phyloP scores from a whole-genome alignment of 768 basidiomycete species.

The Astraeus odoratus region DNA sequence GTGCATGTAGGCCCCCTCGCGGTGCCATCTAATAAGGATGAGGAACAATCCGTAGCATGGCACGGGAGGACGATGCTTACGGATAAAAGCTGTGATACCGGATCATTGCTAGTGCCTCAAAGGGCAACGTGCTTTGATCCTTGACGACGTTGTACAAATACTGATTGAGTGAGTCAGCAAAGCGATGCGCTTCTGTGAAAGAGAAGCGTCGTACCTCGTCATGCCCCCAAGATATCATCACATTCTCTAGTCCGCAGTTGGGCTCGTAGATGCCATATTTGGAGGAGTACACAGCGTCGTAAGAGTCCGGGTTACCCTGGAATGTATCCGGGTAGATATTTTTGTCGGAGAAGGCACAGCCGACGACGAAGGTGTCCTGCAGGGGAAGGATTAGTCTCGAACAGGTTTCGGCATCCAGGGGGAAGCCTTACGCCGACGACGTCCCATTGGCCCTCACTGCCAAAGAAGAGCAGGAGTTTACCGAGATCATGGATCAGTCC shows the following conservation, averaged over 20 bases:
- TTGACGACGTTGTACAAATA: slow-evolving; percentile 82
- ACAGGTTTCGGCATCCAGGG: neutral
- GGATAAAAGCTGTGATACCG: slow-evolving; percentile 95
- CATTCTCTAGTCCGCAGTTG: slow-evolving; percentile 76
- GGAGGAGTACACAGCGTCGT: slow-evolving; percentile 61
- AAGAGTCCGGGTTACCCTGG: slow-evolving; percentile 59
- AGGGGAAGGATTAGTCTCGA: neutral
- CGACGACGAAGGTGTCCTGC: slow-evolving; percentile 73
- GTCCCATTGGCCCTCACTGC: slow-evolving; percentile 89
- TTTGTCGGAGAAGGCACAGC: slow-evolving; percentile 80
- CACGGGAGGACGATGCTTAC: slow-evolving; percentile 25
- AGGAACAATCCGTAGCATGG: neutral
- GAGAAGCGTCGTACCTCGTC: slow-evolving; percentile 59
- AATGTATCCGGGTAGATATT: slow-evolving; percentile 80
- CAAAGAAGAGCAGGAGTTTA: slow-evolving; percentile 79
- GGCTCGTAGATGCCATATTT: slow-evolving; percentile 71
- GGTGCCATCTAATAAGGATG: slow-evolving; percentile 58
- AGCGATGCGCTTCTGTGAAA: neutral
- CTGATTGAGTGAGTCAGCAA: slow-evolving; percentile 29
- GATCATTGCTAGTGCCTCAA: slow-evolving; percentile 85
- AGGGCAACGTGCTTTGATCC: slow-evolving; percentile 73
- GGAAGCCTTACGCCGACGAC: slow-evolving; percentile 68
- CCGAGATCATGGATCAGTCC: slow-evolving; percentile 88
- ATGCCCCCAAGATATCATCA: slow-evolving; percentile 88
- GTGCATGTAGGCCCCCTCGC: slow-evolving; percentile 78